phyloP scores from a whole-genome alignment of 306 rosid genomes.

The Cucurbita pepo region DNA sequence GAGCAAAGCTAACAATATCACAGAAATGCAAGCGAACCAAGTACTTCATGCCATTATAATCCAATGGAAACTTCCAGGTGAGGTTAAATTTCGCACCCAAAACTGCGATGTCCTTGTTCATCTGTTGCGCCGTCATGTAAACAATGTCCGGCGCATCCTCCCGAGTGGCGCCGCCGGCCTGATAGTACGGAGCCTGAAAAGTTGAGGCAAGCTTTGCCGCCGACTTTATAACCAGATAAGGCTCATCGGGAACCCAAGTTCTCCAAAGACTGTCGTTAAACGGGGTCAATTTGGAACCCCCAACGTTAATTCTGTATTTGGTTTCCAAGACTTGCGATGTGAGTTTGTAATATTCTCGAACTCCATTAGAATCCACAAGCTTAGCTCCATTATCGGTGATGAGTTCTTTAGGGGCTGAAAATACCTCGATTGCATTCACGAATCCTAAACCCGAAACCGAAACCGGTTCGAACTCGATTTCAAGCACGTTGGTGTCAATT shows the following conservation, averaged over 20 bases:
- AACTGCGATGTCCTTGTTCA: slow-evolving; percentile 45
- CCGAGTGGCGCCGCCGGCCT: slow-evolving; percentile 42
- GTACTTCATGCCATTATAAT: slow-evolving; percentile 22
- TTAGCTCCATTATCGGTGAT: slow-evolving; percentile 56
- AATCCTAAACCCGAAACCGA: slow-evolving; percentile 43
- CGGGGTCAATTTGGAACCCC: slow-evolving; percentile 66
- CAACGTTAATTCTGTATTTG: slow-evolving; percentile 66
- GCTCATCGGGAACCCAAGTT: slow-evolving; percentile 83
- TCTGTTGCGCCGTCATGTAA: slow-evolving; percentile 80
- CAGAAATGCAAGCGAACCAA: slow-evolving; percentile 85
- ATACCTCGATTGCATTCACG: slow-evolving; percentile 62
- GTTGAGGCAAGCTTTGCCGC: slow-evolving; percentile 50
- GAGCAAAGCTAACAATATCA: slow-evolving; percentile 61
- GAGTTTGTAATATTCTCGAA: slow-evolving; percentile 35
- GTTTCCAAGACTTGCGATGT: slow-evolving; percentile 60
- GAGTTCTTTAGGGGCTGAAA: slow-evolving; percentile 64
- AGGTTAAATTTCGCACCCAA: slow-evolving; percentile 45
- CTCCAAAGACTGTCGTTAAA: slow-evolving; percentile 92
- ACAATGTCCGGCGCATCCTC: slow-evolving; percentile 79
- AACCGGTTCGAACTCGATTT: slow-evolving; percentile 37
- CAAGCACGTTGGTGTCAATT: slow-evolving; percentile 27
- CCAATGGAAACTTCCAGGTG: slow-evolving; percentile 68
- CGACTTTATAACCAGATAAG: slow-evolving; percentile 42
- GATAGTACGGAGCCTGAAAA: slow-evolving; percentile 47
- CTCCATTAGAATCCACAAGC: slow-evolving; percentile 31